Base-by-base conservation (phyloP, 345 rosid species). In the Firmiana major region DNA sequence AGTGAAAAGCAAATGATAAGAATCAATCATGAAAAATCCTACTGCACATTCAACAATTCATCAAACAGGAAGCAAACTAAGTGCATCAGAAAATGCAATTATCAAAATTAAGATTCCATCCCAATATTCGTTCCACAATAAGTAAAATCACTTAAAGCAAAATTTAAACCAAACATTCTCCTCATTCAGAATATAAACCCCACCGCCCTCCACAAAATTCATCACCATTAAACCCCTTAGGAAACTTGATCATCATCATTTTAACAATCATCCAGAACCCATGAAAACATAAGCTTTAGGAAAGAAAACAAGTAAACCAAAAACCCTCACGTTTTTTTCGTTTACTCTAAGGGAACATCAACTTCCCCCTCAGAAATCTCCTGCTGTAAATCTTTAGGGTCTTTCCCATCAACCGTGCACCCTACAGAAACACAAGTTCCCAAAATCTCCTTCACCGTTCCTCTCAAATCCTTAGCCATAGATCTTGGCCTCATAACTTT, bases 371-470 rank as follows among this genome's bases (percentile, higher is more conserved):
- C 90, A 60, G 78, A 74, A 57, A 91, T 88, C 85, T 90, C 97
- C 76, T 90, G 80, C 78, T 91, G 93, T 72, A 91, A 78, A 78
- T 88, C 90, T 84, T 83, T 88, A 0, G 92, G 92, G 79, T 89
- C 87, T 79, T 91, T 91, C 7, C 90, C 93, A 79, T 91, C 95
- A 1, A 91, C 95, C 21, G 89, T 89, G 54, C 95, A 91, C 6
- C 95, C 95, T 22, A 91, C 95, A 0, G 93, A 89, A 0, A 91
- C 95, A 21, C 95, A 91, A 13, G 95, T 91, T 4, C 95, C 95
- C 9, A 91, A 66, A 43, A 91, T 91, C 87, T 91, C 95, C 75
- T 90, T 91, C 68, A 91, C 93, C 1, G 90, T 84, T 0, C 95
- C 92, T 3, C 85, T 81, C 63, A 91, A 62, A 7, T 91, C 88